Base-by-base conservation (phyloP, 2,329 filamentous ascomycete genomes). In the Microcera coccophila region DNA sequence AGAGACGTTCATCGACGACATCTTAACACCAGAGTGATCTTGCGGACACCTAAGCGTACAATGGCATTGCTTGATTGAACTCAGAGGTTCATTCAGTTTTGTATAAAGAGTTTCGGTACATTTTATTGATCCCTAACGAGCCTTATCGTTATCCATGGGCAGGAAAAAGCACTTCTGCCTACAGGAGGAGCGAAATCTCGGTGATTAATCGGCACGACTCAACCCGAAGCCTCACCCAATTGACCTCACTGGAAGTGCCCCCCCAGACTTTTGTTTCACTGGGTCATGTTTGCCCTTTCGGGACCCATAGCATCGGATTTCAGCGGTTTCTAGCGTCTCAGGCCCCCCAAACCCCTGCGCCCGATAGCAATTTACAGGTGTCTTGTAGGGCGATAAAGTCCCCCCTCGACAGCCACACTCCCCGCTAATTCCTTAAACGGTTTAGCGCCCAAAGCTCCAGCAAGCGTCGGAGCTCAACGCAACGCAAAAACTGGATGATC, bases 401-500 rank as follows among this genome's bases (percentile, higher is more conserved):
- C 11, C n/a, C 7, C 10, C 33, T 9, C 9, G 33, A 17, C 16
- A 19, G 33, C 33, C 17, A 17, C 16, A 5, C 33, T 19, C 40
- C 47, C 45, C 45, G 45, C 44, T 50, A 47, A 15, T 11, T 21
- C 54, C 55, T 20, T 38, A 56, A 48, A 15, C 15, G 52, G 56
- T n/a, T 54, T 59, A 59, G 56, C 45, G 15, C 56, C 54, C 57
- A 59, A 59, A 52, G 57, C 41, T 45, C 47, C 56, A 61, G 60
- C 57, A 54, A 56, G 54, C 58, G 53, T 61, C 59, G 59, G 61
- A 66, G 64, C 65, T 68, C 66, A 67, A 68, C 65, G 60, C 59
- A 66, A 58, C 42, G 56, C 50, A 58, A 67, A 68, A 68, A 67
- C 65, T 61, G 62, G 58, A 60, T 55, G 54, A 49, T 58, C 57